phyloP scores from a whole-genome alignment of 306 rosid genomes.

The Lithocarpus polystachyus region DNA sequence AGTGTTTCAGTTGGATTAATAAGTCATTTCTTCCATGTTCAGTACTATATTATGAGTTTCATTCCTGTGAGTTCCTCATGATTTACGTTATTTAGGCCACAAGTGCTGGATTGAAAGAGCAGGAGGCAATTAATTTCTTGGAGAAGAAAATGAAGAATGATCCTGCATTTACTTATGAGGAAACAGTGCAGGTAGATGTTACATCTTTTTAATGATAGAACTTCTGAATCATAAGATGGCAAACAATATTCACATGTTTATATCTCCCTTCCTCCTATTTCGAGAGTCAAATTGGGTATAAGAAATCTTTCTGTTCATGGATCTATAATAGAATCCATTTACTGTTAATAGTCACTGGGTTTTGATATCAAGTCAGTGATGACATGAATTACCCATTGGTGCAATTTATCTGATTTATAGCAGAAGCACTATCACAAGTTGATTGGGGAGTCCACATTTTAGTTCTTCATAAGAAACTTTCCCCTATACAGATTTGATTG shows the following conservation, averaged over 20 bases:
- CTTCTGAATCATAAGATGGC: not conserved
- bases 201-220: not conserved
- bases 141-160: conserved; percentile 99
- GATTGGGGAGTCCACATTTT: not conserved
- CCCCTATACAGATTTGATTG: not conserved
- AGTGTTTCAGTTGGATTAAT: not conserved
- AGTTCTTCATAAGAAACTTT: not conserved
- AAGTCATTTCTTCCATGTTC: not conserved
- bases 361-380: not conserved
- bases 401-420: not conserved
- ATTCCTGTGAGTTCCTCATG: conserved; percentile 23
- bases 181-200: conserved; percentile 87
- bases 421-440: not conserved
- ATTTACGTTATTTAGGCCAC: conserved; percentile 63
- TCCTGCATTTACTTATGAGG: conserved; percentile 87
- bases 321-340: not conserved
- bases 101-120: conserved; percentile 96
- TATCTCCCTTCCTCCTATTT: not conserved
- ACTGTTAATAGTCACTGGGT: not conserved
- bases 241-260: not conserved
- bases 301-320: not conserved
- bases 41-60: conserved; percentile 4
- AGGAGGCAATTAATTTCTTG: conserved; percentile 98
- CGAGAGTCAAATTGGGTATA: not conserved
- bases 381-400: not conserved